Evolutionary conservation across 2,329 filamentous ascomycete genomes (phyloP).

Genomic region (Byssoonygena ceratinophila): DNA sequence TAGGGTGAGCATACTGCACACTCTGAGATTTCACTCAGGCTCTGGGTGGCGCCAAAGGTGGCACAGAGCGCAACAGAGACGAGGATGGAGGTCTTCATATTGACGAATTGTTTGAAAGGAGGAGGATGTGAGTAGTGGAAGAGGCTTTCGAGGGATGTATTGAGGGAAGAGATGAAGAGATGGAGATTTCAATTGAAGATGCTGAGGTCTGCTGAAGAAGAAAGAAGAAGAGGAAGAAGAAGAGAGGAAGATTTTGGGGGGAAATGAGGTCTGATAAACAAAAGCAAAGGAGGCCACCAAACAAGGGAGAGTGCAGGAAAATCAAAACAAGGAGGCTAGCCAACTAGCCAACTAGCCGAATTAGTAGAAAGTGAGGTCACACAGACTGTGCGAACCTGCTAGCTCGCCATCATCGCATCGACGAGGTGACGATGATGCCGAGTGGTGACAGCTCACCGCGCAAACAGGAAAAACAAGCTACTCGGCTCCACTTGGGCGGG

Average conservation of each 20-base stretch:
- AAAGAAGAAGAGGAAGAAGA: neutral
- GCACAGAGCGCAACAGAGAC: constrained; percentile 19
- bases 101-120: constrained; percentile 16
- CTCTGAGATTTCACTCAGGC: constrained; percentile 15
- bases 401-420: no score
- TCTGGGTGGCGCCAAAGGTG: constrained; percentile 19
- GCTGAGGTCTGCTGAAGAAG: neutral
- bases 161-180: neutral
- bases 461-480: no score
- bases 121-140: no score
- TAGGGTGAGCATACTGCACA: constrained; percentile 23
- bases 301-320: neutral
- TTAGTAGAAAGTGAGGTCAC: no score
- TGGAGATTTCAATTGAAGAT: neutral
- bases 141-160: no score
- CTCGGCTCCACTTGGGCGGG: no score
- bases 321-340: neutral
- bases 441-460: no score
- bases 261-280: constrained; percentile 8
- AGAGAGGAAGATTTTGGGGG: constrained; percentile 1
- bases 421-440: no score
- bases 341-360: neutral
- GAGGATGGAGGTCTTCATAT: constrained; percentile 23
- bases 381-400: no score
- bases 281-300: neutral